Evolutionary conservation across 257 asterid species (phyloP), one percentile per base, ranked within the genome.

Genomic region (Nyctanthes arbortristis): DNA sequence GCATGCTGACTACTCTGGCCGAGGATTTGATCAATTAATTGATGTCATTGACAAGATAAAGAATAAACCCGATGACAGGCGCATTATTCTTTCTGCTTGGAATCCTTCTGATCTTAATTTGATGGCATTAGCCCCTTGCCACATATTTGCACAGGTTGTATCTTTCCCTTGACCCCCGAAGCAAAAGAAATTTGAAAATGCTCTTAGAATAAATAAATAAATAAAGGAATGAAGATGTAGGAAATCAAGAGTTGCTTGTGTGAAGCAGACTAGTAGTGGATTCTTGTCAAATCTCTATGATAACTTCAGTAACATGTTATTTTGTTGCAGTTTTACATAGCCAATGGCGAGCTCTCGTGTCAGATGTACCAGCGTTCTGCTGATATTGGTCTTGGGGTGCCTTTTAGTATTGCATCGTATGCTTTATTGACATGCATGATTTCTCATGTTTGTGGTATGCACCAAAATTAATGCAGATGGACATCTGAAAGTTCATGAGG

Each of bases 71-170:
- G 85, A 87, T 68, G 96, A 89, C 66, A 77, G 92, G 69, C 79
- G 91, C 49, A 85, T 89, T 65, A 67, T 85, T 40, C 84, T 88
- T 25, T 90, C 96, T 57, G 91, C 96, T 63, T 90, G 97, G 97
- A 90, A 86, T 80, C 96, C 96, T 64, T 88, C 89, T 28, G 97
- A 90, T 77, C 84, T 88, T 65, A 80, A 83, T 76, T 36, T 81
- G 79, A 88, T 86, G 96, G 91, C 96, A 35, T 85, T 90, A 67
- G 93, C 97, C 54, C 96, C 96, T 72, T 84, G 97, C 84, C 97
- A 88, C 87, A 90, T 86, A 93, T 88, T 86, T 82, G 88, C 86
- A 68, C 97, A 90, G 97, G 95, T 89, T 73, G 29, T 39, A 39
- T 4, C 63, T 60, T 66, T 35, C 49, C 34, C 25, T 58, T 70